Conservation (phyloP, 768 basidiomycete genomes). For the Leucocoprinus leucothites region DNA sequence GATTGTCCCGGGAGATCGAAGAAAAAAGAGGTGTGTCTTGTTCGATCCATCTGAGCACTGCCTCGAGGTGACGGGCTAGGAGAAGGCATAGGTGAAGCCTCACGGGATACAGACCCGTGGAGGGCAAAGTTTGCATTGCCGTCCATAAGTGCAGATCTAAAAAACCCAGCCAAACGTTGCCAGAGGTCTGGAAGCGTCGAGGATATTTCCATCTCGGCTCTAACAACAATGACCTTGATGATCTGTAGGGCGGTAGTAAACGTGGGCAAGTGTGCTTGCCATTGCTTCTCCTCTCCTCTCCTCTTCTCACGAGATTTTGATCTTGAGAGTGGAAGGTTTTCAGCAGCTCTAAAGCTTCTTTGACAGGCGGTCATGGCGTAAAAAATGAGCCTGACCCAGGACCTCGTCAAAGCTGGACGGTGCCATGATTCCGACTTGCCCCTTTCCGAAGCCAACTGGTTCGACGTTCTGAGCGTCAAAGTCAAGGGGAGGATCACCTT, state of each 20-base stretch:
- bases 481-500: slow-evolving; percentile 63
- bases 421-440: slow-evolving; percentile 43
- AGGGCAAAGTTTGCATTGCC: slow-evolving; percentile 64
- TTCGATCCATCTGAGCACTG: slow-evolving; percentile 38
- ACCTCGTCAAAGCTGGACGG: slow-evolving; percentile 40
- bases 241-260: slow-evolving; percentile 59
- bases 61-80: slow-evolving; percentile 50
- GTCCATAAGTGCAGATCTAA: slow-evolving; percentile 48
- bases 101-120: slow-evolving; percentile 20
- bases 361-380: slow-evolving; percentile 57
- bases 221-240: slow-evolving; percentile 63
- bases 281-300: slow-evolving; percentile 19
- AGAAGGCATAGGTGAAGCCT: slow-evolving; percentile 46
- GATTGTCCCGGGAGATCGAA: slow-evolving; percentile 24
- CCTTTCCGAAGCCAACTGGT: slow-evolving; percentile 38
- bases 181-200: slow-evolving; percentile 54
- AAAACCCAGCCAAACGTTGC: slow-evolving; percentile 53
- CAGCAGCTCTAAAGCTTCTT: slow-evolving; percentile 24
- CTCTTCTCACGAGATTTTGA: slow-evolving; percentile 44
- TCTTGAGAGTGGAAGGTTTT: slow-evolving; percentile 23
- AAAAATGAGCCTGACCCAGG: slow-evolving; percentile 62
- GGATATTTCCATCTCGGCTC: slow-evolving; percentile 60
- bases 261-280: slow-evolving; percentile 33
- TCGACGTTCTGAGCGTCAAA: slow-evolving; percentile 48
- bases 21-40: slow-evolving; percentile 23